These are phyloP conservation scores for Paraleonurus japonicus DNA, from an alignment of 257 asterid genomes.

Conservation along the genomic window DNA sequence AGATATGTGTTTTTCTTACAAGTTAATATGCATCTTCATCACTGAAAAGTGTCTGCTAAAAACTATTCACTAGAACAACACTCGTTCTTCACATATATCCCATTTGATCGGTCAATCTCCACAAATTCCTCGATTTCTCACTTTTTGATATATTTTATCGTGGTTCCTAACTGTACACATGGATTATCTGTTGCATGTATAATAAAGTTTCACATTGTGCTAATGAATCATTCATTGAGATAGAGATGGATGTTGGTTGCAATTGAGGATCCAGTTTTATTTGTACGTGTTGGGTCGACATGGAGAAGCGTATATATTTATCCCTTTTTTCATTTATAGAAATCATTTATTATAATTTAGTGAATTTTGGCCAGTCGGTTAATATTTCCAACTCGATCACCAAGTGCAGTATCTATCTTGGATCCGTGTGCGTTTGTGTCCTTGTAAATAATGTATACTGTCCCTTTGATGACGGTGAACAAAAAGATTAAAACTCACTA, in stretches of 20 bases:
- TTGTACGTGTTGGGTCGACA: no score
- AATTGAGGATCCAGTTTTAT: not conserved
- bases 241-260: not conserved
- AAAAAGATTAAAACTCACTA: not conserved
- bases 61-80: not conserved
- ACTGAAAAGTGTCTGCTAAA: not conserved
- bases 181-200: not conserved
- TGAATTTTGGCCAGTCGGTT: not conserved
- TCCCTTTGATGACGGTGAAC: not conserved
- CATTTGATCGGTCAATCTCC: not conserved
- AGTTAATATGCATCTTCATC: conserved; percentile 2
- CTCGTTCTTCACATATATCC: not conserved
- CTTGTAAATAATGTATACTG: not conserved
- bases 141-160: no score
- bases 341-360: no score
- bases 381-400: not conserved
- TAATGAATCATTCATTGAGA: no score
- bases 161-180: no score
- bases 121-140: no score
- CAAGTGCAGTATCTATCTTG: not conserved
- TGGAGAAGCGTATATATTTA: no score
- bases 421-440: not conserved
- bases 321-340: no score
- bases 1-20: not conserved
- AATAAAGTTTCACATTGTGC: not conserved